Evolutionary conservation across 805 yeast species (phyloP), one percentile per base, ranked within the genome.

Genomic region (Kuraishia floccosa): DNA sequence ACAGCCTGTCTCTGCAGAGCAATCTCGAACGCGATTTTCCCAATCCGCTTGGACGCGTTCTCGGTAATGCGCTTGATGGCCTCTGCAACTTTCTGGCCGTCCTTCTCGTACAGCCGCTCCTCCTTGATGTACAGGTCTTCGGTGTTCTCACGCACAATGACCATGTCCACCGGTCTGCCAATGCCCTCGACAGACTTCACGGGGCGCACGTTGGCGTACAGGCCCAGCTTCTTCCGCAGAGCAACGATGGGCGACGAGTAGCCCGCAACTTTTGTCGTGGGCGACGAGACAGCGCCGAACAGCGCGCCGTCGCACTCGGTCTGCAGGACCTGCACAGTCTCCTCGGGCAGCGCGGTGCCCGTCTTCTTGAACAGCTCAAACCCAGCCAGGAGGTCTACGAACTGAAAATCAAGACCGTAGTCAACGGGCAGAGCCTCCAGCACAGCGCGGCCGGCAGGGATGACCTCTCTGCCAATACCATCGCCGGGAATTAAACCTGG

Each of bases 241-340:
- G 97, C 97, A 33, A 91, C 98, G 56, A 91, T 89, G 44, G 98
- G 98, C 19, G 97, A 89, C 13, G 96, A 87, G 65, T 91, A 91
- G 32, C 98, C 98, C 28, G 71, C 91, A 28, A 91, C 97, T 60
- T 86, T 86, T 46, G 78, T 75, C 27, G 94, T 68, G 42, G 98
- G 98, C 13, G 96, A 86, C 29, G 86, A 84, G 33, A 91, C 98
- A 35, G 98, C 95, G 45, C 98, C 98, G 49, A 91, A 91, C 33
- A 91, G 67, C 13, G 97, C 98, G 64, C 96, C 97, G 48, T 91
- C 94, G 60, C 98, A 91, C 42, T 80, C 77, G 20, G 66, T 61
- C 50, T 77, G 68, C 54, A 91, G 74, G 8, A 72, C 62, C 24
- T 74, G 73, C 20, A 91, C 89, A 15, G 98, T 91, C 46, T 76